Percentiles rank a stretch among this genome's conserved stretches.
These are phyloP conservation scores for Paulownia fortunei DNA, from an alignment of 257 asterid species.

Conservation along the genomic window DNA sequence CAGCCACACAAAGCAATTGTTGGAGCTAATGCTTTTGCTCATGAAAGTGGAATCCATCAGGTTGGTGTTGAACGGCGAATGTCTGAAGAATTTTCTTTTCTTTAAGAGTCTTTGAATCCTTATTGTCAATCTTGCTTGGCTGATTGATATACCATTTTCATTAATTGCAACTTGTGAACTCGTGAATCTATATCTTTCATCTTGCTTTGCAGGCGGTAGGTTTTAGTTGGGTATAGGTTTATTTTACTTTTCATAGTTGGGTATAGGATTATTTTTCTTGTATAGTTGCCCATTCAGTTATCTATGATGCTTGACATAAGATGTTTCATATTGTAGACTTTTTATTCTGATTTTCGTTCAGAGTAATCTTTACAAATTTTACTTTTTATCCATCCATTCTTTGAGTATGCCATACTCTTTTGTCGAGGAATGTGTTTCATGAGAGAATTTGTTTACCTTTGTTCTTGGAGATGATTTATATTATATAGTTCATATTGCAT, in stretches of 20 bases:
- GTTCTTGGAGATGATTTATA: neutral
- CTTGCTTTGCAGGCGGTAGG: slow-evolving; percentile 13
- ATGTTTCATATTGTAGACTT: neutral
- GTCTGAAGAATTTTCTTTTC: neutral
- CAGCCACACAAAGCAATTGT: slow-evolving; percentile 99
- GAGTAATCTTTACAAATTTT: neutral
- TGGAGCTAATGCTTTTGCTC: slow-evolving; percentile 99
- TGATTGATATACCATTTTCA: slow-evolving; percentile 26
- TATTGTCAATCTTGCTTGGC: neutral
- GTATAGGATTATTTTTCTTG: neutral
- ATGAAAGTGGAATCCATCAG: slow-evolving; percentile 99
- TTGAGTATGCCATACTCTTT: neutral
- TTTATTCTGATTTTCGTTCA: neutral
- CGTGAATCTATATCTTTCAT: neutral
- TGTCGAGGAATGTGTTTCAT: neutral
- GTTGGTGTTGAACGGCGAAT: slow-evolving; percentile 40
- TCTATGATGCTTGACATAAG: slow-evolving; percentile 1
- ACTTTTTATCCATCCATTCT: neutral
- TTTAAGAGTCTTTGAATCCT: neutral
- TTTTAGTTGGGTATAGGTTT: neutral
- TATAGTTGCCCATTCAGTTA: neutral
- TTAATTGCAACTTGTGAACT: slow-evolving; percentile 3
- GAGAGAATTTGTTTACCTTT: neutral
- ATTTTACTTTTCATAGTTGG: neutral
- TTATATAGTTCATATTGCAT: too few relatives aligned